Conservation (phyloP, 768 basidiomycete species). For the Clitopilus passeckerianus region DNA sequence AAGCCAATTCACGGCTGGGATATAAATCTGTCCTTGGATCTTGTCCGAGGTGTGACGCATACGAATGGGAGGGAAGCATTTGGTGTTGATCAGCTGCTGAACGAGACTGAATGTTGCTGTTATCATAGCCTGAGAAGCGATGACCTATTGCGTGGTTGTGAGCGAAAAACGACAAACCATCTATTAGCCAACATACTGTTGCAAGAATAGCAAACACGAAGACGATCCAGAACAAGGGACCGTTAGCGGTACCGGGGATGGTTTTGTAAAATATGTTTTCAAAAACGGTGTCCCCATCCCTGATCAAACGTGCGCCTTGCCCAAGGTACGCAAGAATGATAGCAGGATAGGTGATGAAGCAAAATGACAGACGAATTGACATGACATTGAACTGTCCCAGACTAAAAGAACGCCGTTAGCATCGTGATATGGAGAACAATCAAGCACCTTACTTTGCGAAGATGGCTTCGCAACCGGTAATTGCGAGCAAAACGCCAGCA, state of each 20-base stretch:
- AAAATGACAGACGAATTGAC: slow-evolving; percentile 59
- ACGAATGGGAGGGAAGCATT: slow-evolving; percentile 50
- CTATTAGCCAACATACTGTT: slow-evolving; percentile 36
- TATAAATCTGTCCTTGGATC: slow-evolving; percentile 62
- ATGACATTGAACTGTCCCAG: slow-evolving; percentile 63
- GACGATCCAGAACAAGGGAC: slow-evolving; percentile 59
- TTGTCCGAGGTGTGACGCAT: slow-evolving; percentile 59
- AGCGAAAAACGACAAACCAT: background rate
- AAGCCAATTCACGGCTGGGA: slow-evolving; percentile 58
- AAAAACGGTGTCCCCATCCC: slow-evolving; percentile 43
- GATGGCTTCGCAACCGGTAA: slow-evolving; percentile 70
- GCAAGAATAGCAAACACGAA: slow-evolving; percentile 63
- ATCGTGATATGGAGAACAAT: too few species aligned
- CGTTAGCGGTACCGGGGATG: slow-evolving; percentile 53
- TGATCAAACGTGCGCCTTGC: slow-evolving; percentile 60
- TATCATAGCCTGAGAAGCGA: slow-evolving; percentile 67
- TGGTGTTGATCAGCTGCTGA: slow-evolving; percentile 63
- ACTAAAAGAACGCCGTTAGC: too few species aligned
- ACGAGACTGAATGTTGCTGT: slow-evolving; percentile 59
- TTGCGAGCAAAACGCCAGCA: slow-evolving; percentile 55
- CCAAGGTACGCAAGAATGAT: slow-evolving; percentile 66
- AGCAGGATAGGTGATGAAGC: slow-evolving; percentile 49
- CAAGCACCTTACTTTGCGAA: slow-evolving; percentile 53
- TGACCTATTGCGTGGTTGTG: slow-evolving; percentile 29
- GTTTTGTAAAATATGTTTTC: slow-evolving; percentile 57